These are phyloP conservation scores for Ophiostoma sp. DNA, from an alignment of 2,329 filamentous ascomycete species.

Conservation along the genomic window DNA sequence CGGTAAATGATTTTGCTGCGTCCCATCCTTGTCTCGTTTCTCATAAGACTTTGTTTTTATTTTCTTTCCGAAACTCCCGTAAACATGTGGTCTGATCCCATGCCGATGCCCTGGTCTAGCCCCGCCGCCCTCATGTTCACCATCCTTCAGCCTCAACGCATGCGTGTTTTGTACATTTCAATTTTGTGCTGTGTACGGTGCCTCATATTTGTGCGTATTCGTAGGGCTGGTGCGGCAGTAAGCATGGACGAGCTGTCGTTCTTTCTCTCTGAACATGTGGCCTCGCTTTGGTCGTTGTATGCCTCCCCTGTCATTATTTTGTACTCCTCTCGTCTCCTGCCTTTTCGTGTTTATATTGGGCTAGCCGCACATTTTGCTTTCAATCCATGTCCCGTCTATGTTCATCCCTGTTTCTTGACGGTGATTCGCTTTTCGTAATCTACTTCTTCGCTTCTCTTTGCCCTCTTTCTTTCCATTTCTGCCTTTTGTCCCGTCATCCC, in stretches of 20 bases:
- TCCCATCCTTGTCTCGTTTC: background rate
- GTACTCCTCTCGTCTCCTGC: background rate
- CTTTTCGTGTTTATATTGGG: constrained; percentile 18
- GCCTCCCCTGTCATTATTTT: background rate
- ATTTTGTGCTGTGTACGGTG: background rate
- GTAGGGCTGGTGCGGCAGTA: background rate
- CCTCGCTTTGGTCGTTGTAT: background rate
- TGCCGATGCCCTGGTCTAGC: background rate
- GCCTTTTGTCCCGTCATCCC: background rate
- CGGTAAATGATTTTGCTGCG: background rate
- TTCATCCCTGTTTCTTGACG: background rate
- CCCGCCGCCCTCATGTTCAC: background rate
- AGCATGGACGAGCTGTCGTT: background rate
- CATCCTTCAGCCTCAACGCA: background rate
- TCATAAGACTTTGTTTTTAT: background rate
- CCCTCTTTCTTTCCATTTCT: background rate
- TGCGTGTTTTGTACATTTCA: background rate
- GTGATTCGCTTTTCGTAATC: background rate
- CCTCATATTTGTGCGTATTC: background rate
- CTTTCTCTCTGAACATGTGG: background rate
- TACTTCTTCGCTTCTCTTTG: background rate
- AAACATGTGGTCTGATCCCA: constrained; percentile 13
- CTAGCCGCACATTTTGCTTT: background rate
- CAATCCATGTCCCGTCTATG: background rate
- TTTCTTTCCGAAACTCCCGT: background rate